These are phyloP conservation scores for Xylariaceae sp. DNA, from an alignment of 2,329 filamentous ascomycete species.

Conservation along the genomic window DNA sequence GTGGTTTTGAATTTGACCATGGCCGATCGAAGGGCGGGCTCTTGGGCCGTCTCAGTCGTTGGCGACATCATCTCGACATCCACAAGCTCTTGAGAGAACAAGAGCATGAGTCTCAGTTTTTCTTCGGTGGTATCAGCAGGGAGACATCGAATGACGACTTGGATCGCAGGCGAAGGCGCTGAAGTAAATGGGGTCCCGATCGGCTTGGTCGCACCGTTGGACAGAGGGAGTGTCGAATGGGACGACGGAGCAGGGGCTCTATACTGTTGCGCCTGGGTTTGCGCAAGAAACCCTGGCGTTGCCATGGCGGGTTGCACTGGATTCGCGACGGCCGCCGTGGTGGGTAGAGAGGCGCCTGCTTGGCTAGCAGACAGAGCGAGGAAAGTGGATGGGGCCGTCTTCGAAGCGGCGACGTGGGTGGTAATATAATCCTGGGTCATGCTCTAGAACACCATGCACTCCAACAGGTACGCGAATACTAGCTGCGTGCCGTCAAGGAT, in stretches of 20 bases:
- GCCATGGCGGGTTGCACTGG: conserved; percentile 40
- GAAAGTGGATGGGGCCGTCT: conserved; percentile 21
- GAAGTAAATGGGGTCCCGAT: conserved; percentile 38
- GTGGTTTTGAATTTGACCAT: conserved; percentile 50
- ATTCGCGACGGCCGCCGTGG: conserved; percentile 11
- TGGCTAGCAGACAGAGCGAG: conserved; percentile 25
- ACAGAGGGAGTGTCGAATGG: conserved; percentile 33
- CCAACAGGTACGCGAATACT: conserved; percentile 18
- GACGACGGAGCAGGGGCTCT: conserved; percentile 30
- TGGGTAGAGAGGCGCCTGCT: conserved; percentile 21
- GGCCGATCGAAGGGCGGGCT: conserved; percentile 49
- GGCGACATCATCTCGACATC: conserved; percentile 48
- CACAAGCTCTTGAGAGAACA: conserved; percentile 54
- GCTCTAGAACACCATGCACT: conserved; percentile 25
- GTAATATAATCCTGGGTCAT: conserved; percentile 27
- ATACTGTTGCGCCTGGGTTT: conserved; percentile 38
- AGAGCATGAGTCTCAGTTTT: conserved; percentile 52
- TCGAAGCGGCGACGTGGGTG: conserved; percentile 20
- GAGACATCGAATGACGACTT: conserved; percentile 51
- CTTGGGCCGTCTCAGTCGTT: conserved; percentile 47
- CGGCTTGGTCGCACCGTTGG: conserved; percentile 35
- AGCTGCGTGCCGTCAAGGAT: conserved; percentile 13
- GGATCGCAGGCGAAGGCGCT: conserved; percentile 34
- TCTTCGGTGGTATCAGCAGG: conserved; percentile 52
- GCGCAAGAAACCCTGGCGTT: conserved; percentile 40